Base-by-base conservation (phyloP, 495 filamentous ascomycete genomes). In the Penicillium nucicola region DNA sequence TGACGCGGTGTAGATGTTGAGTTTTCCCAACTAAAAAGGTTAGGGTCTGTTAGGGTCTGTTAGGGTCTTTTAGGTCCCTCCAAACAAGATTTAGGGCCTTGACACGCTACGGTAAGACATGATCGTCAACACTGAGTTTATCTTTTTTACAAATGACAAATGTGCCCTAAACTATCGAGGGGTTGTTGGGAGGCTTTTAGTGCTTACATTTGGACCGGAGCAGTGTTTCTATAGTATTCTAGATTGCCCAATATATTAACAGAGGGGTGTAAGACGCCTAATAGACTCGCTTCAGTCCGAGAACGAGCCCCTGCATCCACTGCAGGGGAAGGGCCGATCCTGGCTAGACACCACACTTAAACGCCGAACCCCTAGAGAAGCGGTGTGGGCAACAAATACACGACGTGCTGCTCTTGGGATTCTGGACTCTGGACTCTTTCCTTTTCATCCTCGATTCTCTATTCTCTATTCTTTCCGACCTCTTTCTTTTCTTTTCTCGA, bases 291-390 rank as follows among this genome's bases (percentile, higher is more conserved):
- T 44, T 10, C 7, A 23, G 8, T 10, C 22, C 41, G 38, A 51
- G 31, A 45, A 31, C 37, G 13, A 36, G 17, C 44, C 51, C 51
- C 51, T 53, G 51, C 50, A 48, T 53, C 47, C 37, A 53, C 50
- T 48, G 50, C 50, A 53, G 42, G 50, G 50, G 42, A 34, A 25
- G 20, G 35, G 50, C 33, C 36, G 50, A 53, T 53, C 50, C 32
- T 34, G 50, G 38, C 50, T 42, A 44, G 48, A 45, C 33, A n/a
- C 20, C 20, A 22, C 39, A 33, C 46, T 15, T 43, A 45, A 33
- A 44, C 49, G 33, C 41, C 44, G 19, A 37, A 28, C 43, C 51
- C 51, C 50, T 36, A 32, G 44, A 48, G 51, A 38, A 53, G 51
- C 51, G 51, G 51, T 53, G 51, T 53, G 44, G 12, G 22, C 31